Percentiles rank a stretch among this genome's conserved stretches.
phyloP scores from a whole-genome alignment of 2,329 filamentous ascomycete genomes.

The Fusarium lyarnte region DNA sequence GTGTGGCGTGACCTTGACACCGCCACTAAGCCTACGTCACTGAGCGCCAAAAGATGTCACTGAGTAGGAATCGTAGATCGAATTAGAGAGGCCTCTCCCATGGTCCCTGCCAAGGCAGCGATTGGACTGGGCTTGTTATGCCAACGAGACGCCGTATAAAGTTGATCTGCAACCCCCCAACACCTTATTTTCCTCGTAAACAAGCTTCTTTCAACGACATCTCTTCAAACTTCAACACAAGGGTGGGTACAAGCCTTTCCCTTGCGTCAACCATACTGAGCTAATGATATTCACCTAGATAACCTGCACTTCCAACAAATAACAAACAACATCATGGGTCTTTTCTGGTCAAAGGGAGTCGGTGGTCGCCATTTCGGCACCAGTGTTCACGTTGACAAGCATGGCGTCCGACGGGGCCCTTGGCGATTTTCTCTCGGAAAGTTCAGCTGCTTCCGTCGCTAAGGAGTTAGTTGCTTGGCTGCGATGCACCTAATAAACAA shows the following conservation, averaged over 20 bases:
- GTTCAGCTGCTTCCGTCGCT: slow-evolving; percentile 61
- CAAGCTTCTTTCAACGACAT: slow-evolving; percentile 41
- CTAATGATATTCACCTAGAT: slow-evolving; percentile 12
- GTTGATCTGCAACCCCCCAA: slow-evolving; percentile 30
- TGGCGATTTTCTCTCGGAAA: slow-evolving; percentile 61
- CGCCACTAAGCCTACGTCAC: slow-evolving; percentile 41
- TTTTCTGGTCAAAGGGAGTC: slow-evolving; percentile 58
- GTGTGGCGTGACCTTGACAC: slow-evolving; percentile 21
- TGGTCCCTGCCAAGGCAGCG: slow-evolving; percentile 39
- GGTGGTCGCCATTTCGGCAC: slow-evolving; percentile 62
- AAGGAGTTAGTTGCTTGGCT: background rate
- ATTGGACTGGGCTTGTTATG: slow-evolving; percentile 16
- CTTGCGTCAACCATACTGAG: background rate
- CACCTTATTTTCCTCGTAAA: slow-evolving; percentile 32
- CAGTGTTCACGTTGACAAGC: slow-evolving; percentile 55
- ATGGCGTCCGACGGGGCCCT: slow-evolving; percentile 59
- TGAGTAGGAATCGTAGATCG: slow-evolving; percentile 6
- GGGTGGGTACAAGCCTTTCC: background rate
- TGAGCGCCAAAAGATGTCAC: slow-evolving; percentile 18
- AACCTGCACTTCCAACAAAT: background rate
- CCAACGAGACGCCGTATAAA: slow-evolving; percentile 32
- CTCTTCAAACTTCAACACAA: background rate
- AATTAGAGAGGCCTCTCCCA: slow-evolving; percentile 23
- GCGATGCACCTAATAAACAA: background rate
- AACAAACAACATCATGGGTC: slow-evolving; percentile 51